Percentiles rank a stretch among this genome's conserved stretches.
phyloP scores from a whole-genome alignment of 257 asterid species.

The Voacanga thouarsii region DNA sequence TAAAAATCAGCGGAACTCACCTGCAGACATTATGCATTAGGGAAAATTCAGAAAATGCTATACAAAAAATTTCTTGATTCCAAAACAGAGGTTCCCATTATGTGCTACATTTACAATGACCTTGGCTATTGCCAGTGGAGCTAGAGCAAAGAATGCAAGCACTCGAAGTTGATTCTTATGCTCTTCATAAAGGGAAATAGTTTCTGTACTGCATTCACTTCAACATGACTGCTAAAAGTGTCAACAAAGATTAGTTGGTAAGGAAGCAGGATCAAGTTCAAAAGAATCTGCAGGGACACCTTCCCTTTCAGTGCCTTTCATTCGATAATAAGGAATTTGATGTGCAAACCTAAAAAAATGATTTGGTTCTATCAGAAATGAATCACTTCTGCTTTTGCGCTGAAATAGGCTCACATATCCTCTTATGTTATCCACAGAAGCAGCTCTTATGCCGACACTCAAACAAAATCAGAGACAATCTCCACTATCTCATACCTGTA shows the following conservation, averaged over 20 bases:
- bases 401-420: constrained; percentile 29
- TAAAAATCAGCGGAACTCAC: too few species aligned
- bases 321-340: not conserved
- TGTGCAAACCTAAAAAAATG: constrained; percentile 1
- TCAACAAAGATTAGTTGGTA: not conserved
- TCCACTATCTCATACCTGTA: constrained; percentile 59
- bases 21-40: too few species aligned
- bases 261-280: constrained; percentile 11
- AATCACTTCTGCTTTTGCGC: not conserved
- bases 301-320: not conserved
- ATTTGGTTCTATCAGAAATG: not conserved
- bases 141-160: too few species aligned
- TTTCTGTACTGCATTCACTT: too few species aligned
- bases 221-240: too few species aligned
- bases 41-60: too few species aligned
- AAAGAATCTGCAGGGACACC: constrained; percentile 10
- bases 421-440: constrained; percentile 47
- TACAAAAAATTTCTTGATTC: too few species aligned
- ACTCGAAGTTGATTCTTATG: too few species aligned
- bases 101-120: too few species aligned
- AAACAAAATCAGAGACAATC: constrained; percentile 41
- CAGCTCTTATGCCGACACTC: constrained; percentile 38
- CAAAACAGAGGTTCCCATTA: too few species aligned
- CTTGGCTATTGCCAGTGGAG: too few species aligned
- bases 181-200: too few species aligned